Conservation (phyloP, 176 grass and related monocot genomes). For the Triticum turgidum region DNA sequence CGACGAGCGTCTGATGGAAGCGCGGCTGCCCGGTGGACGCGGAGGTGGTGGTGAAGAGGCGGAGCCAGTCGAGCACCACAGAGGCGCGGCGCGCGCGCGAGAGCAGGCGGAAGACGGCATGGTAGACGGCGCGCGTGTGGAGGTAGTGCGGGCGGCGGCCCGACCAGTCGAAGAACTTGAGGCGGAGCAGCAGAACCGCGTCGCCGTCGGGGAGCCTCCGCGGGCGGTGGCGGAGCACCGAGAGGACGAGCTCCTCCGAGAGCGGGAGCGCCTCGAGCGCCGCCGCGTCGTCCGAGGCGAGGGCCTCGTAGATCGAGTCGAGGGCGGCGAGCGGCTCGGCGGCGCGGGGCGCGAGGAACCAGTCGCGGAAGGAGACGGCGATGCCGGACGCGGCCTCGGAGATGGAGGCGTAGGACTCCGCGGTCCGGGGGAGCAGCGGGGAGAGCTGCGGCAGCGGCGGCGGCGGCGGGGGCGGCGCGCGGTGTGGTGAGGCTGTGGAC, state of each 20-base stretch:
- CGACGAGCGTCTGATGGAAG: constrained; percentile 76
- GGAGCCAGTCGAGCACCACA: constrained; percentile 81
- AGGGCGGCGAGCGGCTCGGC: constrained; percentile 22
- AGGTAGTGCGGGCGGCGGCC: constrained; percentile 50
- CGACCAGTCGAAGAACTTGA: constrained; percentile 91
- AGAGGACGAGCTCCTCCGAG: constrained; percentile 55
- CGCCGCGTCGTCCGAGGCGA: constrained; percentile 43
- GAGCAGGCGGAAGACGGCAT: constrained; percentile 62
- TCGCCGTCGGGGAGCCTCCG: constrained; percentile 11
- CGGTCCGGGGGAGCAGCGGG: constrained; percentile 14
- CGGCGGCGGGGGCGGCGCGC: background rate
- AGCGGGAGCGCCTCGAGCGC: constrained; percentile 57
- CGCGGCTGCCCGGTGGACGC: constrained; percentile 26
- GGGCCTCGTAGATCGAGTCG: constrained; percentile 70
- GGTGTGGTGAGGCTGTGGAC: constrained; percentile 10
- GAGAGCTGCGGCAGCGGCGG: constrained; percentile 26
- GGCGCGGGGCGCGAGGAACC: constrained; percentile 52
- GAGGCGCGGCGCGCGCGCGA: constrained; percentile 37
- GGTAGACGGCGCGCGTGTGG: constrained; percentile 72
- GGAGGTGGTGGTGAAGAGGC: constrained; percentile 55
- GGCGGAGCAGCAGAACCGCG: constrained; percentile 62
- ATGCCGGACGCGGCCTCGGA: constrained; percentile 34
- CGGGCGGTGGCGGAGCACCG: constrained; percentile 51
- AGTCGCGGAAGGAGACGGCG: constrained; percentile 51
- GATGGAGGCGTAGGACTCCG: background rate